Percentiles rank a stretch among this genome's conserved stretches.
These are phyloP conservation scores for Odonthalia washingtoniensis DNA, from an alignment of 31 red algal species.

Conservation along the genomic window DNA sequence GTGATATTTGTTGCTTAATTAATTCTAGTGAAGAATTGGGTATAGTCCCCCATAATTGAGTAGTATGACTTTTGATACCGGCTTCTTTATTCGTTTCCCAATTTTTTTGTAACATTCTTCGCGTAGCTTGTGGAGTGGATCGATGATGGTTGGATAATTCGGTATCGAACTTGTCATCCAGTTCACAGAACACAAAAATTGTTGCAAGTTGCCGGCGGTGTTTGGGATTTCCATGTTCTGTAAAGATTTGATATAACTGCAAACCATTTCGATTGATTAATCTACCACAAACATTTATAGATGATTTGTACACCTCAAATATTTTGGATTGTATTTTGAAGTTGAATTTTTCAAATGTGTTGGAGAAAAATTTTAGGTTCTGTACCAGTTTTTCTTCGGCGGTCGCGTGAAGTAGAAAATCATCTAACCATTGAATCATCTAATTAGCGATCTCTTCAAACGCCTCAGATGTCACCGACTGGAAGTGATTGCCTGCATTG, in stretches of 20 bases:
- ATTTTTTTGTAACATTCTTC: constrained; percentile 37
- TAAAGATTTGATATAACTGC: no score
- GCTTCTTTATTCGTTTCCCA: constrained; percentile 9
- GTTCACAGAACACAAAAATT: background rate
- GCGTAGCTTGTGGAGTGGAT: constrained; percentile 13
- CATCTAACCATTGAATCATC: constrained; percentile 51
- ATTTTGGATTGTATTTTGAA: background rate
- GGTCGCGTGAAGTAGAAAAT: constrained; percentile 40
- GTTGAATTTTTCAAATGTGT: background rate
- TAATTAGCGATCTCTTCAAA: background rate
- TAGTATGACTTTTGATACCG: constrained; percentile 19
- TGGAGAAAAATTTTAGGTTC: background rate
- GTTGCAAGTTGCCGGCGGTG: no score
- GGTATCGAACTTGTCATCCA: constrained; percentile 27
- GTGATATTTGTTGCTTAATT: constrained; percentile 12
- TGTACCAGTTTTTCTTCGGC: constrained; percentile 1
- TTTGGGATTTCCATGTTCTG: no score
- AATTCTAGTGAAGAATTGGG: background rate
- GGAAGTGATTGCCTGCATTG: constrained; percentile 53
- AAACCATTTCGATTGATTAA: background rate
- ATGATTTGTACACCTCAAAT: background rate
- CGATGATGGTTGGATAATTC: constrained; percentile 1
- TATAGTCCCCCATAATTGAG: background rate
- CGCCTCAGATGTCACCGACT: background rate
- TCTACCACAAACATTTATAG: background rate